Conservation (phyloP, 495 filamentous ascomycete species). For the Aspergillus egyptiacus region DNA sequence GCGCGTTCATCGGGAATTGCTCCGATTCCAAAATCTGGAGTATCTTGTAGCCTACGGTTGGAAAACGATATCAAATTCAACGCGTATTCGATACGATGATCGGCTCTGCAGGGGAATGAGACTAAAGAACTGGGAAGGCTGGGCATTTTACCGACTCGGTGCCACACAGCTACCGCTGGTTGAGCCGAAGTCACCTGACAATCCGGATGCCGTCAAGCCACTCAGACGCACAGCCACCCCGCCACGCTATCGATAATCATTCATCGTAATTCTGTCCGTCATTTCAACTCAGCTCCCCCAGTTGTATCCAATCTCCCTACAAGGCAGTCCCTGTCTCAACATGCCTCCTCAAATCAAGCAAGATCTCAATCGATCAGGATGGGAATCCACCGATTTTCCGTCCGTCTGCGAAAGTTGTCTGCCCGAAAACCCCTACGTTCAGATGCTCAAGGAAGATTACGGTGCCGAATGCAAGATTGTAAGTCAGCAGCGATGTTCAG, state of each 20-base stretch:
- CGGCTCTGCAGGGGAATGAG: neutral
- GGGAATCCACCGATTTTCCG: conserved; percentile 81
- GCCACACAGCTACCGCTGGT: too few relatives aligned
- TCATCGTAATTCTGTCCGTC: neutral
- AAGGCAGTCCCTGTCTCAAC: conserved; percentile 8
- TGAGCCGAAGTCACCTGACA: too few relatives aligned
- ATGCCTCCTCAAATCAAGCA: conserved; percentile 76
- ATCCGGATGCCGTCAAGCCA: too few relatives aligned
- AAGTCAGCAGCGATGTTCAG: too few relatives aligned
- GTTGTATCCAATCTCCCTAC: too few relatives aligned
- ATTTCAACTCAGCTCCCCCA: neutral
- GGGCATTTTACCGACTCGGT: too few relatives aligned
- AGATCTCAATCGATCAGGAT: conserved; percentile 91
- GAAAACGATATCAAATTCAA: neutral
- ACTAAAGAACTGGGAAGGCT: neutral
- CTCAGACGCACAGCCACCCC: conserved; percentile 10
- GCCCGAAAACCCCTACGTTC: conserved; percentile 94
- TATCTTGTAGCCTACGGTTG: conserved; percentile 1
- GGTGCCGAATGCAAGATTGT: conserved; percentile 63
- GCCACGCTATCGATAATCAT: conserved; percentile 27
- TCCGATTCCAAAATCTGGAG: neutral
- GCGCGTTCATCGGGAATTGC: neutral
- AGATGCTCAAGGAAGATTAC: conserved; percentile 95
- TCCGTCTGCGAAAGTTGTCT: conserved; percentile 73
- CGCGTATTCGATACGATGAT: conserved; percentile 8